Evolutionary conservation across 2,329 filamentous ascomycete genomes (phyloP).

Genomic region (Colletotrichum sp.): DNA sequence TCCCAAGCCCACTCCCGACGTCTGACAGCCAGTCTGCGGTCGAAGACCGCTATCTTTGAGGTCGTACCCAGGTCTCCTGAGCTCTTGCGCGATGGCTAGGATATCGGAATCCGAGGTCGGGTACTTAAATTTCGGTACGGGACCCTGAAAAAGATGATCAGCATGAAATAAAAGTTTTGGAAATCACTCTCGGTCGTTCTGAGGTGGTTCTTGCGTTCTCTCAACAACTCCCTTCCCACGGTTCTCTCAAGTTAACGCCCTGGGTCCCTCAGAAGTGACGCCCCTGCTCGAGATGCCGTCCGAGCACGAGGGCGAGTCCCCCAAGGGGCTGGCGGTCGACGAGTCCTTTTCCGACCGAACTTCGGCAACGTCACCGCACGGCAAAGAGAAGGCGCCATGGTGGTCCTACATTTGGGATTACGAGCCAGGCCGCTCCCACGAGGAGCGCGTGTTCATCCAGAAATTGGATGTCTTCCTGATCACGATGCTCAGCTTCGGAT

Average conservation of each 20-base stretch:
- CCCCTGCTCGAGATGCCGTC: conserved; percentile 15
- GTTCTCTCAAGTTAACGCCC: background rate
- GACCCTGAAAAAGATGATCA: background rate
- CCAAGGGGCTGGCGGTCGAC: conserved; percentile 3
- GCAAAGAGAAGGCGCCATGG: conserved; percentile 33
- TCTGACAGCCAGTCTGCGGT: background rate
- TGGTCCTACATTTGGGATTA: conserved; percentile 33
- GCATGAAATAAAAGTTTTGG: background rate
- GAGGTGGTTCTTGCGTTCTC: background rate
- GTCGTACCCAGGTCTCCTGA: background rate
- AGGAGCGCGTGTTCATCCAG: conserved; percentile 28
- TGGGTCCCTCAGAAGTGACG: conserved; percentile 11
- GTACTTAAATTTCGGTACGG: conserved; percentile 13
- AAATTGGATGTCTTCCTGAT: conserved; percentile 29
- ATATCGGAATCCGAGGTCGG: conserved; percentile 1
- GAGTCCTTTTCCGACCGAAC: background rate
- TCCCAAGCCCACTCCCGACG: background rate
- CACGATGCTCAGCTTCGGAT: conserved; percentile 16
- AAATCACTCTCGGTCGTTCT: background rate
- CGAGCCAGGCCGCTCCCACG: conserved; percentile 27
- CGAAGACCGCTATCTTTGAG: background rate
- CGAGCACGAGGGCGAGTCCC: conserved; percentile 13
- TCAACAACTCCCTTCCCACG: background rate
- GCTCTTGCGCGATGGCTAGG: conserved; percentile 11
- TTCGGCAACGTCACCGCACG: background rate